Conservation (phyloP, 305 asterid species). For the Fraxinus xanthoxyloides region DNA sequence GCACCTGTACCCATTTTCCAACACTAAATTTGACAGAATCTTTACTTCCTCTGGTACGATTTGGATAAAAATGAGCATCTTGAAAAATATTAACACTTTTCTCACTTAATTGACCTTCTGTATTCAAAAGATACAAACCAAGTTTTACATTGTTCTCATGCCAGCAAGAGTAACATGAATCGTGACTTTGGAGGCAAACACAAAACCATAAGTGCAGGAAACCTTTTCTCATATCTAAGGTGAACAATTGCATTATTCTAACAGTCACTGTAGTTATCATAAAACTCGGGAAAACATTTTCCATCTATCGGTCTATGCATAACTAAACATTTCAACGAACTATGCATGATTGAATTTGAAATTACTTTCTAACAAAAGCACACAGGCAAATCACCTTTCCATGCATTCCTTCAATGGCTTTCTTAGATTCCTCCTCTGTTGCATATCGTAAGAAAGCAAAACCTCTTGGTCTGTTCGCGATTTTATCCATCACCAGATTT, state of each 20-base stretch:
- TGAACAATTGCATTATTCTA: background rate
- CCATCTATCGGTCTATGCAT: background rate
- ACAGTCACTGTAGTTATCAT: background rate
- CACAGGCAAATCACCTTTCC: constrained; percentile 28
- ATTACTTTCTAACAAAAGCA: background rate
- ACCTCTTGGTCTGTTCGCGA: background rate
- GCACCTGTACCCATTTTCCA: background rate
- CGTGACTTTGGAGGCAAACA: background rate
- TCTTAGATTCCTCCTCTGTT: constrained; percentile 65
- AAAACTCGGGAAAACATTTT: background rate
- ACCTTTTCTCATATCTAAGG: background rate
- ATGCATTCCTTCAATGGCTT: constrained; percentile 67
- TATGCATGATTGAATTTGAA: background rate
- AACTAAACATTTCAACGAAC: background rate
- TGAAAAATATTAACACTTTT: background rate
- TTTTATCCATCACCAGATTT: constrained; percentile 1
- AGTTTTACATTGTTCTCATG: background rate
- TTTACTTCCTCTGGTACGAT: background rate
- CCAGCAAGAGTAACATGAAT: background rate
- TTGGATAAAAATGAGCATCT: background rate
- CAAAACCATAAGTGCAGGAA: background rate
- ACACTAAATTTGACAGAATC: background rate
- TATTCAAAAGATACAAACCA: background rate
- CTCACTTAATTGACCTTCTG: background rate
- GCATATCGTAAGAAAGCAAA: constrained; percentile 73